Percentiles rank a stretch among this genome's conserved stretches.
These are phyloP conservation scores for Phytophthora sansomeana DNA, from an alignment of 352 stramenopile genomes.

Conservation along the genomic window DNA sequence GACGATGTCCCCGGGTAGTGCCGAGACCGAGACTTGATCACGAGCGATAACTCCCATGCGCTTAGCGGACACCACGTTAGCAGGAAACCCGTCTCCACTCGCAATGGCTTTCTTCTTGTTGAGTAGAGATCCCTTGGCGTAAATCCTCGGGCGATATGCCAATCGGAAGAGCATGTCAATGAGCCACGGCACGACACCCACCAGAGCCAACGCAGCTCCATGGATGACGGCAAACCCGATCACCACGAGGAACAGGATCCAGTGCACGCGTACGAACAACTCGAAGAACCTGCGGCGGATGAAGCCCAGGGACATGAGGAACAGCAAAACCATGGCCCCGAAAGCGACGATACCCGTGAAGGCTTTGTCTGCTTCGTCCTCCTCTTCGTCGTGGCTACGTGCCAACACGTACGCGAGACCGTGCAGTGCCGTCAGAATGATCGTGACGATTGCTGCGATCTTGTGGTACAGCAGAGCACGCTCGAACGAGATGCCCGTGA, in stretches of 20 bases:
- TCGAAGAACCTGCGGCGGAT: slow-evolving; percentile 41
- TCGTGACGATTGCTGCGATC: slow-evolving; percentile 32
- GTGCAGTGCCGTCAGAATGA: slow-evolving; percentile 40
- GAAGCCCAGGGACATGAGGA: slow-evolving; percentile 30
- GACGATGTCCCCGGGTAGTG: slow-evolving; percentile 8
- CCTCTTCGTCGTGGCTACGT: slow-evolving; percentile 6
- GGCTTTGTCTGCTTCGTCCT: neutral
- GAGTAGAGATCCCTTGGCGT: slow-evolving; percentile 13
- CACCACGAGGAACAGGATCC: slow-evolving; percentile 49
- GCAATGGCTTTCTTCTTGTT: slow-evolving; percentile 5
- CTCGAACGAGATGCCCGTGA: slow-evolving; percentile 54
- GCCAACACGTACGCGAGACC: slow-evolving; percentile 40
- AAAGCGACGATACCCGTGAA: slow-evolving; percentile 30
- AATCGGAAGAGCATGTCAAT: slow-evolving; percentile 48
- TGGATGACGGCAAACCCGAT: slow-evolving; percentile 48
- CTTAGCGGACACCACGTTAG: slow-evolving; percentile 11
- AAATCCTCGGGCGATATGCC: slow-evolving; percentile 14
- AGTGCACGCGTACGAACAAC: slow-evolving; percentile 44
- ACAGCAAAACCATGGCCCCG: slow-evolving; percentile 32
- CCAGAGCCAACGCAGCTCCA: slow-evolving; percentile 27
- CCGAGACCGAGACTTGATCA: slow-evolving; percentile 7
- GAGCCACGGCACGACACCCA: slow-evolving; percentile 36
- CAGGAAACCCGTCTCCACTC: neutral
- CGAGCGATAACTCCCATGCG: slow-evolving; percentile 16
- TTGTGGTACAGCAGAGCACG: slow-evolving; percentile 56